These are phyloP conservation scores for Williopsis jadinii DNA, from an alignment of 1,139 yeast genomes.

Conservation along the genomic window DNA sequence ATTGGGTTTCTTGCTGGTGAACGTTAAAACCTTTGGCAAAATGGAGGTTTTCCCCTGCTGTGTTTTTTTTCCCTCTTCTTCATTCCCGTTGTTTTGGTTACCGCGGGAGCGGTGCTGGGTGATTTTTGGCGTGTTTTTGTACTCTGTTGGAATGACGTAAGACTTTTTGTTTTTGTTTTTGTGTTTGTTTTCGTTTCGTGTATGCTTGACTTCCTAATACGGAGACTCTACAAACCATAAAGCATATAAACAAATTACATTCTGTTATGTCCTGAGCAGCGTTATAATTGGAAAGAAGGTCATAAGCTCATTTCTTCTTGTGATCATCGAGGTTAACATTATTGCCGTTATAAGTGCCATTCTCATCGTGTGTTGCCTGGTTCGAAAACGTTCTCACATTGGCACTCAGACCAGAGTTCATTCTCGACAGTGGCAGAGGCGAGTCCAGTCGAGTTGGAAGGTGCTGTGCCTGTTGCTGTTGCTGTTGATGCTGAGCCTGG, in stretches of 20 bases:
- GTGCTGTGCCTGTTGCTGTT: conserved; percentile 1
- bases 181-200: too few species aligned
- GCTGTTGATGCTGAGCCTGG: neutral
- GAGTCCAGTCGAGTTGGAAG: neutral
- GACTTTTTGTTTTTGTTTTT: too few species aligned
- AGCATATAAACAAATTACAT: too few species aligned
- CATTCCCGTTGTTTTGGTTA: too few species aligned
- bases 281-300: neutral
- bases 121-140: too few species aligned
- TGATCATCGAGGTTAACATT: conserved; percentile 37
- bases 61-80: too few species aligned
- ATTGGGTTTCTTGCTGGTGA: too few species aligned
- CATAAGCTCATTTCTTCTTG: conserved; percentile 1
- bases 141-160: too few species aligned
- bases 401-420: conserved; percentile 6
- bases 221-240: neutral
- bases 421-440: neutral
- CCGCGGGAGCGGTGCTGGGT: too few species aligned
- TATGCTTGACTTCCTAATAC: conserved; percentile 4
- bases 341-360: conserved; percentile 40
- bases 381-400: conserved; percentile 22
- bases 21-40: too few species aligned
- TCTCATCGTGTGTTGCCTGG: conserved; percentile 15
- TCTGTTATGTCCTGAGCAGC: too few species aligned
- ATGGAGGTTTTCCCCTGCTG: too few species aligned